phyloP scores from a whole-genome alignment of 2,329 filamentous ascomycete genomes.

The Trichoderma guizhouense region DNA sequence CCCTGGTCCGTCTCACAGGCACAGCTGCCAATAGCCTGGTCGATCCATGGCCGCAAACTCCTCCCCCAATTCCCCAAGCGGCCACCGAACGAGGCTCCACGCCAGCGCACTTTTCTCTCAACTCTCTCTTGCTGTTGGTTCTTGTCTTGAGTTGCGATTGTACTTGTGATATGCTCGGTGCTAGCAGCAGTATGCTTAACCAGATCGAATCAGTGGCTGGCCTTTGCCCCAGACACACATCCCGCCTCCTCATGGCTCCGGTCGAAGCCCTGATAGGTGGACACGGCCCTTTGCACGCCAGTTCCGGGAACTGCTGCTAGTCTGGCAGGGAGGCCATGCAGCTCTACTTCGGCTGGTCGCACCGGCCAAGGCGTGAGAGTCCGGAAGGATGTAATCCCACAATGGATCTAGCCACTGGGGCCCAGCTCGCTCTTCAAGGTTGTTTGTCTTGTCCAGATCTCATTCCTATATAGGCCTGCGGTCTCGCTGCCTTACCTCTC shows the following conservation, averaged over 20 bases:
- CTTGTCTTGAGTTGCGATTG: background rate
- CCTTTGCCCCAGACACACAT: background rate
- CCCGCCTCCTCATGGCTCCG: slow-evolving; percentile 30
- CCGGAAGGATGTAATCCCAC: background rate
- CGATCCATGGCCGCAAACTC: background rate
- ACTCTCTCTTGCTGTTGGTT: background rate
- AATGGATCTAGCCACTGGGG: background rate
- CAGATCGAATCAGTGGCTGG: background rate
- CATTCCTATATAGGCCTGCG: slow-evolving; percentile 1
- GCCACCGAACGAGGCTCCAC: background rate
- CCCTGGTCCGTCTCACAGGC: background rate
- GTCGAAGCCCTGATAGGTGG: slow-evolving; percentile 29
- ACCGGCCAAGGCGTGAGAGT: background rate
- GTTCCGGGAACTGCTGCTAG: background rate
- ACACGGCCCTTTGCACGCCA: slow-evolving; percentile 14
- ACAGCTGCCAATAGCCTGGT: background rate
- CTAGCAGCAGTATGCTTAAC: background rate
- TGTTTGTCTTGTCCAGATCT: background rate
- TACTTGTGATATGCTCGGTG: background rate
- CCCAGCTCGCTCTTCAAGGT: background rate
- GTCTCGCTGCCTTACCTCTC: background rate
- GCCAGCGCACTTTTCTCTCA: background rate
- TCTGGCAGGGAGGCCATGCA: slow-evolving; percentile 1
- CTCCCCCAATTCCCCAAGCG: background rate
- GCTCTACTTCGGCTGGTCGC: slow-evolving; percentile 14